Percentiles rank a stretch among this genome's conserved stretches.
phyloP scores from a whole-genome alignment of 345 rosid species.

The Syzygium aqueum region DNA sequence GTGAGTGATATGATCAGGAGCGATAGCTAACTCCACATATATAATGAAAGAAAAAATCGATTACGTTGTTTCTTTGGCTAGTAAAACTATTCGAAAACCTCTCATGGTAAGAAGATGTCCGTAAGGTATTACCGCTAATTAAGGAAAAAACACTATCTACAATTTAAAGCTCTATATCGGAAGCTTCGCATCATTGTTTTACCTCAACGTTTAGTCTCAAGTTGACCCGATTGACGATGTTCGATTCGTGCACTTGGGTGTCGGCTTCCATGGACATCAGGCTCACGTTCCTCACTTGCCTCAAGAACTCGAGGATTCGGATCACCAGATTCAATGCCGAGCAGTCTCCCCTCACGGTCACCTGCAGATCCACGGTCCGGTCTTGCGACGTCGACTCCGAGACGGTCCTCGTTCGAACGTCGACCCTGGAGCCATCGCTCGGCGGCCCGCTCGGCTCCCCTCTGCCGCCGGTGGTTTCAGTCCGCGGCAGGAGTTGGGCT shows the following conservation, averaged over 20 bases:
- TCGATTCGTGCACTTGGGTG: constrained; percentile 12
- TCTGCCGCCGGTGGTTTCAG: neutral
- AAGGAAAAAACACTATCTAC: neutral
- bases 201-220: constrained; percentile 60
- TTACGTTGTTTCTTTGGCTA: neutral
- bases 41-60: neutral
- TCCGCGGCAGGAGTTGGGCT: constrained; percentile 17
- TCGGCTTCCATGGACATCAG: constrained; percentile 45
- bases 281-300: constrained; percentile 31
- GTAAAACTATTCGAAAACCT: neutral
- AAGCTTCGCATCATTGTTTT: neutral
- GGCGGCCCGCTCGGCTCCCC: neutral
- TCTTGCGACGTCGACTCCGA: constrained; percentile 36
- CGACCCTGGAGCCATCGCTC: constrained; percentile 12
- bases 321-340: constrained; percentile 24
- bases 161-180: neutral
- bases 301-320: constrained; percentile 59
- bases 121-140: neutral
- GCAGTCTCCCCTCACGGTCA: constrained; percentile 36
- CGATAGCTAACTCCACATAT: neutral
- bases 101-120: neutral
- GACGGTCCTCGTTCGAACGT: constrained; percentile 17
- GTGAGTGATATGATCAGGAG: neutral
- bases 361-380: constrained; percentile 34
- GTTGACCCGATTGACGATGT: constrained; percentile 19